phyloP scores from a whole-genome alignment of 2,329 filamentous ascomycete species.

The Diaporthe sp. region DNA sequence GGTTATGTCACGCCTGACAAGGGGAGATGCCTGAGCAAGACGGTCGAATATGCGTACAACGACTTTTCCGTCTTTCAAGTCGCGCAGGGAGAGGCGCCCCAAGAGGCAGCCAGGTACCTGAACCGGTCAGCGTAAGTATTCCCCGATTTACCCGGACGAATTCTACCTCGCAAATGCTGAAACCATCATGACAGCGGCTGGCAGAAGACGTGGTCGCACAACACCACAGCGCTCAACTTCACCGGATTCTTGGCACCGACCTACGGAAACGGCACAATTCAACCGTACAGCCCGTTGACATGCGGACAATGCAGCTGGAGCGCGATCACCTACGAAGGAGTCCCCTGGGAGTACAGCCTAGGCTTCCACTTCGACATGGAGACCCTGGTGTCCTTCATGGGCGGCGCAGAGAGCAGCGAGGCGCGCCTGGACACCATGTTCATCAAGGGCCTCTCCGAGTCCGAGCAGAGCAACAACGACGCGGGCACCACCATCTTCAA shows the following conservation, averaged over 20 bases:
- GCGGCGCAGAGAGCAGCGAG: slow-evolving; percentile 68
- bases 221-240: slow-evolving; percentile 70
- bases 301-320: slow-evolving; percentile 77
- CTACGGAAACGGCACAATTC: slow-evolving; percentile 56
- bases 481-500: slow-evolving; percentile 73
- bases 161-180: background rate
- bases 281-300: slow-evolving; percentile 67
- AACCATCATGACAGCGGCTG: slow-evolving; percentile 62
- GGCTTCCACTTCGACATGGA: slow-evolving; percentile 76
- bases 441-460: slow-evolving; percentile 58
- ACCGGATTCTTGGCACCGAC: slow-evolving; percentile 77
- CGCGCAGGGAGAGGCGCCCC: slow-evolving; percentile 66
- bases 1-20: slow-evolving; percentile 76
- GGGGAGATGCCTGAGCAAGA: slow-evolving; percentile 72
- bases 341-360: slow-evolving; percentile 76
- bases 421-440: slow-evolving; percentile 74
- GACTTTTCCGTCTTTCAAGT: slow-evolving; percentile 78
- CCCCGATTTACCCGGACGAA: rapidly evolving
- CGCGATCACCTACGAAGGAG: slow-evolving; percentile 71
- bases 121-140: slow-evolving; percentile 45
- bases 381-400: slow-evolving; percentile 65
- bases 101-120: slow-evolving; percentile 71
- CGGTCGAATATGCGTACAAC: slow-evolving; percentile 77
- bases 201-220: slow-evolving; percentile 78
- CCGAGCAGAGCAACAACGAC: slow-evolving; percentile 49